Conservation (phyloP, 257 asterid species). For the Pogostemon cablin region DNA sequence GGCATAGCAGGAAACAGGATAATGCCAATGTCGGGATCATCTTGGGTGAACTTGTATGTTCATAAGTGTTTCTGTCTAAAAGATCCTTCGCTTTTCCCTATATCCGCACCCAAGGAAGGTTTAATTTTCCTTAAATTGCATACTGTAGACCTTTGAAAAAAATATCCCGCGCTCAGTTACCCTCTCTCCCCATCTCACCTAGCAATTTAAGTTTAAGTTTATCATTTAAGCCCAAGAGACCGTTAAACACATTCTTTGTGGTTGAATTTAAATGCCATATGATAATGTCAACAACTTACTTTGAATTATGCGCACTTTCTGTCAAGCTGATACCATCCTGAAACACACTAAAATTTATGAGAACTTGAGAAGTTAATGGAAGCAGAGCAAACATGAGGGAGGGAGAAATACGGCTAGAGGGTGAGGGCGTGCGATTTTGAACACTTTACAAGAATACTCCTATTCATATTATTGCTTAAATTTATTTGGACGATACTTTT, state of each 20-base stretch:
- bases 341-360: slow-evolving; percentile 29
- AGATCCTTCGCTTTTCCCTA: not conserved
- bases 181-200: slow-evolving; percentile 12
- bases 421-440: not conserved
- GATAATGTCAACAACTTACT: slow-evolving; percentile 56
- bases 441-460: not conserved
- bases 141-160: slow-evolving; percentile 1
- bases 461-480: not conserved
- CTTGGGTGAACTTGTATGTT: not conserved
- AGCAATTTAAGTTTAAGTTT: not conserved
- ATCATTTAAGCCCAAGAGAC: not conserved
- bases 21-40: not conserved
- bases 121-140: not conserved
- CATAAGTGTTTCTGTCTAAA: not conserved
- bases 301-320: slow-evolving; percentile 66
- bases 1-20: not conserved
- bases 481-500: not conserved
- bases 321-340: slow-evolving; percentile 86
- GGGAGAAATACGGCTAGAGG: not conserved
- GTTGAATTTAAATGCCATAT: not conserved
- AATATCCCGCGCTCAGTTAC: not conserved
- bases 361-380: slow-evolving; percentile 29
- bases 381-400: not conserved
- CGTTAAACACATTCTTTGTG: not conserved
- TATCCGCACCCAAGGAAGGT: not conserved